Base-by-base conservation (phyloP, 2,329 filamentous ascomycete species). In the Podosphaera leucotricha region DNA sequence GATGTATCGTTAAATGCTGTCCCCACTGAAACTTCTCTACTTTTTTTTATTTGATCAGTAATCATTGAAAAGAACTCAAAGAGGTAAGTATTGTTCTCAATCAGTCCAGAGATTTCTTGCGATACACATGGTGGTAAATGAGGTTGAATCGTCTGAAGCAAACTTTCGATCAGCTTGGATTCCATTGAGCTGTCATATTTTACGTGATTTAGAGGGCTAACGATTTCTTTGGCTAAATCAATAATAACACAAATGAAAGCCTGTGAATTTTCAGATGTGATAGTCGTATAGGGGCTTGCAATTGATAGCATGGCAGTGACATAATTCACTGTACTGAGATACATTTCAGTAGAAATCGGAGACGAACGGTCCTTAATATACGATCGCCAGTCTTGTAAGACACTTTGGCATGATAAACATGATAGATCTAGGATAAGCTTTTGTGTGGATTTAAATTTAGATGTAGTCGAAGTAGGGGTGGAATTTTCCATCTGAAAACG, bases 1-100 rank as follows among this genome's bases (percentile, higher is more conserved):
- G 77, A 72, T 28, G 65, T 60, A 3, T 63, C 53, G 7, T 52
- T 50, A 1, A 57, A 59, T 0, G 55, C 55, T n/a, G 43, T 37
- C 11, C 43, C 41, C 19, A 43, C 21, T 38, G 43, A 38, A 35
- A 24, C 4, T 40, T 38, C 21, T 38, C 46, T 46, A 33, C 46
- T 48, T 28, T 43, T 48, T 20, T 46, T 50, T 20, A 54, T 38
- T 15, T 50, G 45, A 24, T 53, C 50, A 33, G 50, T 49, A 33
- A 56, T 43, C 16, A 45, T 22, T 21, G 46, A 35, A 18, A 58
- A 50, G 36, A 59, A 55, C 2, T 43, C 37, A 15, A 53, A 43
- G 1, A 59, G 46, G 33, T 52, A 47, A 19, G 52, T 48, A 30
- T 44, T 47, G 5, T 50, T 49, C 20, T 46, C 28, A 6, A 44